Conservation (phyloP, 2,329 filamentous ascomycete species). For the Exophiala aquamarina region DNA sequence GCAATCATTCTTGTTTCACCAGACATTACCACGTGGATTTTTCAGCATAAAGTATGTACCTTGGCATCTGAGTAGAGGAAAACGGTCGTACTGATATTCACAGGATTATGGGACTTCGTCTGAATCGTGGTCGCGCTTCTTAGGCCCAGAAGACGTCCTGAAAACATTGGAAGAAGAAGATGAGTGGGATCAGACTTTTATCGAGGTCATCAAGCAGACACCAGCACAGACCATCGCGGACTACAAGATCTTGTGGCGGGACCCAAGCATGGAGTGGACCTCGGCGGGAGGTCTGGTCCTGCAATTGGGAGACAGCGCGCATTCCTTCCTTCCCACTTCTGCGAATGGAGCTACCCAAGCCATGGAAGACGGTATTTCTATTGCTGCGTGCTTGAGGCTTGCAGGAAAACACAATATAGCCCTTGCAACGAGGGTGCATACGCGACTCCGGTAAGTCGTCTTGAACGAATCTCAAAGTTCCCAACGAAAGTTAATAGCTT, state of each 20-base stretch:
- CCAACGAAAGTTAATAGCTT: too few relatives aligned
- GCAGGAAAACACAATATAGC: slow-evolving; percentile 41
- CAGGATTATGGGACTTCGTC: background rate
- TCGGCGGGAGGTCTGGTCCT: slow-evolving; percentile 44
- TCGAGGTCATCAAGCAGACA: slow-evolving; percentile 1
- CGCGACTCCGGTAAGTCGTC: background rate
- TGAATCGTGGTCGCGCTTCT: background rate
- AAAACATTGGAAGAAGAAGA: slow-evolving; percentile 30
- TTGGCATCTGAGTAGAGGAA: too few relatives aligned
- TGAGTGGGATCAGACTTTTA: slow-evolving; percentile 28
- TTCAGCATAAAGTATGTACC: too few relatives aligned
- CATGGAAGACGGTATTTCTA: slow-evolving; percentile 50
- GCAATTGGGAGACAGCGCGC: slow-evolving; percentile 51
- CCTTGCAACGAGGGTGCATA: slow-evolving; percentile 43
- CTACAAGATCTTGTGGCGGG: slow-evolving; percentile 9
- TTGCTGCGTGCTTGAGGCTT: slow-evolving; percentile 43
- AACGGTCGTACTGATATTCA: slow-evolving; percentile 28
- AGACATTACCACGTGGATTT: too few relatives aligned
- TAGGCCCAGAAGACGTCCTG: background rate
- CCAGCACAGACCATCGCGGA: slow-evolving; percentile 1
- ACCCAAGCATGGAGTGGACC: slow-evolving; percentile 22
- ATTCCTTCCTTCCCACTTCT: slow-evolving; percentile 49
- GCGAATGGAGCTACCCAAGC: slow-evolving; percentile 50
- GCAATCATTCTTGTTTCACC: background rate
- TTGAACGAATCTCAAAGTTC: too few relatives aligned